Evolutionary conservation across 2,329 filamentous ascomycete genomes (phyloP).

Genomic region (Aspergillus eucalypticola): DNA sequence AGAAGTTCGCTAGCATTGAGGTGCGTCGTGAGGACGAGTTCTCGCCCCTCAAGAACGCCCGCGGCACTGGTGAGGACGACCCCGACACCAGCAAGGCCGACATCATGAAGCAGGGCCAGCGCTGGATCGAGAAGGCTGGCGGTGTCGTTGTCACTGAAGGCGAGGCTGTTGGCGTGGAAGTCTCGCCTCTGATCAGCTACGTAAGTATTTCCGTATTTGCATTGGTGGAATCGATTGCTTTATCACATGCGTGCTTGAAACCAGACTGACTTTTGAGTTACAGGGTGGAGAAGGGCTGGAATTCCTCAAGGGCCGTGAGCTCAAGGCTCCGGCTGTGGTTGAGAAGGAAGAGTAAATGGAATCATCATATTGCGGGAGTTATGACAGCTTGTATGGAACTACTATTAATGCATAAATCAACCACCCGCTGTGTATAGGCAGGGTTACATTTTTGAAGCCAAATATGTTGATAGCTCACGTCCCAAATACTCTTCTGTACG

Average conservation of each 20-base stretch:
- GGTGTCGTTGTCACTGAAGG: constrained; percentile 69
- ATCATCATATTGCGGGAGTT: constrained; percentile 1
- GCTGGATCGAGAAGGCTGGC: constrained; percentile 80
- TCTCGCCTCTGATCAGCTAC: constrained; percentile 93
- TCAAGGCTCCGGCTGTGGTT: constrained; percentile 65
- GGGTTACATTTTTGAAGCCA: not conserved
- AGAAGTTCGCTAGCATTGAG: constrained; percentile 93
- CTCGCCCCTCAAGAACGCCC: constrained; percentile 90
- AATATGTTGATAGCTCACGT: not conserved
- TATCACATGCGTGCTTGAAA: not conserved
- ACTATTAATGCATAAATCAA: constrained; percentile 2
- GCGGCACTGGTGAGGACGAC: constrained; percentile 85
- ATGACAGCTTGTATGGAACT: not conserved
- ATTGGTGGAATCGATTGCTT: not conserved
- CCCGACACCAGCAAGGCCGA: constrained; percentile 88
- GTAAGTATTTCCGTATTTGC: constrained; percentile 59
- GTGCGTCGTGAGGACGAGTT: constrained; percentile 97
- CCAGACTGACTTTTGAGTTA: constrained; percentile 11
- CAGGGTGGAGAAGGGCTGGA: constrained; percentile 65
- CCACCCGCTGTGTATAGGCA: not conserved
- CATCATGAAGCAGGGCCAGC: constrained; percentile 84
- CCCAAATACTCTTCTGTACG: not conserved
- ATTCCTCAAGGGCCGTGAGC: constrained; percentile 59
- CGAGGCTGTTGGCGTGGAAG: constrained; percentile 70
- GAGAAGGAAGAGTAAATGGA: constrained; percentile 55